Percentiles rank a stretch among this genome's conserved stretches.
Evolutionary conservation across 805 yeast species (phyloP).

Genomic region (Metschnikowia bowlesiae): DNA sequence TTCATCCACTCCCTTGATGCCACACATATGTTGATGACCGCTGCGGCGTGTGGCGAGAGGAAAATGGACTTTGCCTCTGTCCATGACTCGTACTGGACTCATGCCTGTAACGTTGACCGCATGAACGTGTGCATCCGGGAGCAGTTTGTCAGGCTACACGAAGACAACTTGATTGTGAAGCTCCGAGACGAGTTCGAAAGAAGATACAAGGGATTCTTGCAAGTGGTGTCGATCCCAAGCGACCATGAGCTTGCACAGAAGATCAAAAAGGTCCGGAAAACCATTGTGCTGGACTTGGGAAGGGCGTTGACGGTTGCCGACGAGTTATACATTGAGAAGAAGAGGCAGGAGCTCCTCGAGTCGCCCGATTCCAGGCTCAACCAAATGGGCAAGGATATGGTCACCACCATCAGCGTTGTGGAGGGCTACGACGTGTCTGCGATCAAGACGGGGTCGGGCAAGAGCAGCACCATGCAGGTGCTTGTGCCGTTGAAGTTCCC

Average conservation of each 20-base stretch:
- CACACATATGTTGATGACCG: slow-evolving; percentile 91
- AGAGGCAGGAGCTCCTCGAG: slow-evolving; percentile 50
- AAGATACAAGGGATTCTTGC: slow-evolving; percentile 70
- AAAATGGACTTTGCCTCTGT: slow-evolving; percentile 85
- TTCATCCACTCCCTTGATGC: slow-evolving; percentile 95
- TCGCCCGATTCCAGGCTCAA: slow-evolving; percentile 49
- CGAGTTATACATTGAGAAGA: slow-evolving; percentile 67
- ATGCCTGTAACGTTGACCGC: slow-evolving; percentile 72
- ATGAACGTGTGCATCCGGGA: slow-evolving; percentile 73
- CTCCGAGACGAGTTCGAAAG: slow-evolving; percentile 75
- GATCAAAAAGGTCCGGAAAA: slow-evolving; percentile 47
- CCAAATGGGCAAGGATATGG: slow-evolving; percentile 50
- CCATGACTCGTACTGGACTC: slow-evolving; percentile 98
- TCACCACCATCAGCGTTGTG: slow-evolving; percentile 65
- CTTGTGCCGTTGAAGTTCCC: slow-evolving; percentile 71
- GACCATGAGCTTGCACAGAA: slow-evolving; percentile 47
- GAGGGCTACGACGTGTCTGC: slow-evolving; percentile 28
- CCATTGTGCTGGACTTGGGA: slow-evolving; percentile 46
- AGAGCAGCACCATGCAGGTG: slow-evolving; percentile 35
- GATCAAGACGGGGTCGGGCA: slow-evolving; percentile 19
- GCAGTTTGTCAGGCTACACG: slow-evolving; percentile 74
- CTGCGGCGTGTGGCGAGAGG: slow-evolving; percentile 63
- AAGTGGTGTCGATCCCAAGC: slow-evolving; percentile 52
- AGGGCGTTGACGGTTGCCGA: slow-evolving; percentile 61
- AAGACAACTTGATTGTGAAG: slow-evolving; percentile 63